Evolutionary conservation across 352 stramenopile species (phyloP).

Genomic region (Thalassiosira livingstoniorum): DNA sequence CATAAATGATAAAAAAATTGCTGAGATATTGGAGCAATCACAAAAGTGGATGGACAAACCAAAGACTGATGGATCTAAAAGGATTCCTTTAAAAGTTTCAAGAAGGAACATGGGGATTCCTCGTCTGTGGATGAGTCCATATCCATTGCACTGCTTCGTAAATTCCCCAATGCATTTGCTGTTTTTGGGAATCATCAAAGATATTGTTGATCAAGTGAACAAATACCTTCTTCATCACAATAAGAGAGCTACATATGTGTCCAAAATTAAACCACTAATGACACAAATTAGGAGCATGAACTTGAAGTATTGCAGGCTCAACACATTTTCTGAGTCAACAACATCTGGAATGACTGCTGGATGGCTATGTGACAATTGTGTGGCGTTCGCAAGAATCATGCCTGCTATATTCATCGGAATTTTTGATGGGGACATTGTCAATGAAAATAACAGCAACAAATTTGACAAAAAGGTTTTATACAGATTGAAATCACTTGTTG

Average conservation of each 20-base stretch:
- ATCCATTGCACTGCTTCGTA: neutral
- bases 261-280: neutral
- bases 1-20: too few relatives aligned
- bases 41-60: too few relatives aligned
- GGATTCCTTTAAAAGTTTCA: neutral
- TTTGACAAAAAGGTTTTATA: too few relatives aligned
- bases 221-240: neutral
- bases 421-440: too few relatives aligned
- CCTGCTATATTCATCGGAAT: neutral
- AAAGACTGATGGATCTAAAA: neutral
- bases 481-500: neutral
- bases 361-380: neutral
- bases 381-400: neutral
- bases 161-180: neutral
- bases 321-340: neutral
- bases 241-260: neutral
- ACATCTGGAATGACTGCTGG: neutral
- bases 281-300: neutral
- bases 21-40: too few relatives aligned
- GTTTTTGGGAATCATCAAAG: neutral
- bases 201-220: neutral
- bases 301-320: neutral
- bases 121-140: neutral
- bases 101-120: neutral
- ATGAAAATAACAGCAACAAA: too few relatives aligned